Evolutionary conservation across 257 asterid species (phyloP).

Genomic region (Capsicum rhomboideum): DNA sequence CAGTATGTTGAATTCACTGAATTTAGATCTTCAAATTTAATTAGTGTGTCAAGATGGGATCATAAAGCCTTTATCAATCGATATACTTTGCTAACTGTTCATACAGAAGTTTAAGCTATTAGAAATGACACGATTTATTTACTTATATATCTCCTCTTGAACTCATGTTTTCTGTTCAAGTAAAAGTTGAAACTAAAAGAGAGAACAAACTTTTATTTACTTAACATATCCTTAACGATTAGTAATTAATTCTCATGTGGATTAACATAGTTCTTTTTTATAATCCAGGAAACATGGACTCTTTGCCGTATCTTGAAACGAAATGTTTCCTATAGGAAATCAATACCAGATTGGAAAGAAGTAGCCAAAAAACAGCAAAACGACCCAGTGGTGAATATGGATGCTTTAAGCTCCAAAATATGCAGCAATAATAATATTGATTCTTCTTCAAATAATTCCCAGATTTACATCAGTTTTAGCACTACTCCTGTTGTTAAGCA

Average conservation of each 20-base stretch:
- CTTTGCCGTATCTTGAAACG: neutral
- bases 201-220: neutral
- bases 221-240: neutral
- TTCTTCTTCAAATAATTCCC: neutral
- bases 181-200: neutral
- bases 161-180: no score
- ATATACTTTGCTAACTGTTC: no score
- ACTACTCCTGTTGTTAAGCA: neutral
- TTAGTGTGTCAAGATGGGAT: no score
- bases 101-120: neutral
- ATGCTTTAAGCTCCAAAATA: neutral
- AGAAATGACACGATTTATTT: no score
- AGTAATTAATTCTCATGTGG: neutral
- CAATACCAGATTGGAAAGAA: neutral
- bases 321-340: neutral
- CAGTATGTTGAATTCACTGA: no score
- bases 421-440: neutral
- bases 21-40: no score
- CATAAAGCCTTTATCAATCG: no score
- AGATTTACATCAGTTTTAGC: neutral
- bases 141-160: neutral
- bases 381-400: neutral
- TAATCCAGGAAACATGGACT: neutral
- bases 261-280: neutral
- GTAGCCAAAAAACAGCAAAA: neutral